Evolutionary conservation across 495 filamentous ascomycete species (phyloP), one percentile per base, ranked within the genome.

Genomic region (Cladorrhinum samala): DNA sequence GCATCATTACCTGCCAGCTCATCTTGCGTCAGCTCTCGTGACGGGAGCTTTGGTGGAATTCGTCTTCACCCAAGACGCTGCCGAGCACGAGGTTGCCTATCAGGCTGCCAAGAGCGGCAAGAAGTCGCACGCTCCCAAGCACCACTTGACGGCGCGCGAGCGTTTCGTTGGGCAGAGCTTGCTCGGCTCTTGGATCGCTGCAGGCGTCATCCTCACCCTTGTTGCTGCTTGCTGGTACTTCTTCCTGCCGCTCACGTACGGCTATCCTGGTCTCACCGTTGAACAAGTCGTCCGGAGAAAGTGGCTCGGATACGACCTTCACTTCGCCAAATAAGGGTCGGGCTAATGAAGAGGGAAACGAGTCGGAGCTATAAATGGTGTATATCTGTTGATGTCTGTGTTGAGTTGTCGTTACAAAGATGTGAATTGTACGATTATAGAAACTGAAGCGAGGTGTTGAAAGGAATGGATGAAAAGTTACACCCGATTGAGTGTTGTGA

Each of bases 31-130:
- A 9, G 80, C 83, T n/a, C 79, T 98, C 33, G 91, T 98, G 37
- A 87, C 91, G 1, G 93, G 94, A n/a, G 89, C 92, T n/a, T 71
- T 98, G 36, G 75, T 98, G 19, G 93, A 98, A 71, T 97, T 98
- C 64, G 82, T 98, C 67, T 96, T 96, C 75, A 94, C 89, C 67
- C 76, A 88, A 50, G 88, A 96, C 60, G 85, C 92, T 0, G 74
- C 83, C 16, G 73, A 81, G 50, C 66, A 73, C 55, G 69, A 75
- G 62, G 61, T 58, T 1, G 63, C 60, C 33, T 64, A 70, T 50
- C 62, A 73, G 13, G 69, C 70, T 20, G 72, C 72, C 49, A 82
- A 77, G 54, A 74, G 78, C 36, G 73, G 69, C 58, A 79, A 77
- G 70, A 81, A 78, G 67, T 64, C 51, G 2, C 60, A 63, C 2